A percentile compares a stretch with the other conserved stretches of the same genome.
Conservation (phyloP, 2,329 filamentous ascomycete genomes). For the Geosmithia flava region DNA sequence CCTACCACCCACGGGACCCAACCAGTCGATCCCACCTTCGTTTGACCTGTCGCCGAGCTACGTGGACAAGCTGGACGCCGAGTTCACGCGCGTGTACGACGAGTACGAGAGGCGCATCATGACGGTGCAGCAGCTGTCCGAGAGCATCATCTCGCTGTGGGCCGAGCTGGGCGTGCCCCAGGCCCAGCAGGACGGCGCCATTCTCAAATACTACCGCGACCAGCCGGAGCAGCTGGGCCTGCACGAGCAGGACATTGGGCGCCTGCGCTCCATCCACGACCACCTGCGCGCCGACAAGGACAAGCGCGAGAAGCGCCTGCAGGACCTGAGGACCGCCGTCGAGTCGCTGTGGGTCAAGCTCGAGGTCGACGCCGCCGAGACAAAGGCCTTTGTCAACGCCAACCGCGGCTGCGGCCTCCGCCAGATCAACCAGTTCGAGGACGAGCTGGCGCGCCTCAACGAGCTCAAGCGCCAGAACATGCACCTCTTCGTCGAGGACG, state of each 20-base stretch:
- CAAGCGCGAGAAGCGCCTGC: constrained; percentile 62
- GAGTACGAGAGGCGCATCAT: constrained; percentile 81
- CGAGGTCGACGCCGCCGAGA: constrained; percentile 68
- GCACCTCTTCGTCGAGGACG: constrained; percentile 91
- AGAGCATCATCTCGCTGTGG: constrained; percentile 90
- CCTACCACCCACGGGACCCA: constrained; percentile 69
- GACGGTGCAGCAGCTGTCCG: constrained; percentile 60
- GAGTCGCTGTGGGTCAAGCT: constrained; percentile 83
- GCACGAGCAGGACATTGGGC: constrained; percentile 71
- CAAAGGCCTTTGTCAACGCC: constrained; percentile 70
- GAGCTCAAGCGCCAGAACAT: constrained; percentile 93
- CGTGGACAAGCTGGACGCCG: constrained; percentile 71
- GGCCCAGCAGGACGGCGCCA: constrained; percentile 75
- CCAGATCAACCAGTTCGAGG: constrained; percentile 91
- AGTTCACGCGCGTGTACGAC: constrained; percentile 92
- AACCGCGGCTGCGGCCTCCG: constrained; percentile 87
- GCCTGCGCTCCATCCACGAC: constrained; percentile 63
- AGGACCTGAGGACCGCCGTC: constrained; percentile 65
- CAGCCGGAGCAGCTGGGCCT: constrained; percentile 88
- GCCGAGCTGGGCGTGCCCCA: constrained; percentile 90
- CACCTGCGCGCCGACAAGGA: constrained; percentile 83
- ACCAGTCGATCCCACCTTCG: constrained; percentile 62
- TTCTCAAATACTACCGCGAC: constrained; percentile 83
- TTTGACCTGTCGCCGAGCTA: constrained; percentile 93
- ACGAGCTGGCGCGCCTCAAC: constrained; percentile 74